These are phyloP conservation scores for Emergomyces pasteurianus DNA, from an alignment of 2,329 filamentous ascomycete genomes.

Conservation along the genomic window DNA sequence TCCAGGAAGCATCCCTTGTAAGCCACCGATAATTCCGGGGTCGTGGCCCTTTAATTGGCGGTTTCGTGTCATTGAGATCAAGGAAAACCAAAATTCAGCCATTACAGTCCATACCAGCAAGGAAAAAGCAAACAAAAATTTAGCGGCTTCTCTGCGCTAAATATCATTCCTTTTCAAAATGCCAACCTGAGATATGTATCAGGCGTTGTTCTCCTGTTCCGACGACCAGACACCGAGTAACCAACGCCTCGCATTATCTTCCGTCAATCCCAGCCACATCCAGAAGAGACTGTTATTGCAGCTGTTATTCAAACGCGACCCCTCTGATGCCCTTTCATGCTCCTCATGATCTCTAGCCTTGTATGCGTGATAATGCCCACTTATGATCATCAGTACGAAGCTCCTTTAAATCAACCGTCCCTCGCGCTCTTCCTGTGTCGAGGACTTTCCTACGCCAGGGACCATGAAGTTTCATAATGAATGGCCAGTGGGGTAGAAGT, in stretches of 20 bases:
- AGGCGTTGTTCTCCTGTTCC: not conserved
- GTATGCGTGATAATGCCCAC: not conserved
- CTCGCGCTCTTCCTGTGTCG: not conserved
- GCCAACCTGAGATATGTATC: too few relatives aligned
- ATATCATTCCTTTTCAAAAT: too few relatives aligned
- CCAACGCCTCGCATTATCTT: not conserved
- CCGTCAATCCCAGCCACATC: not conserved
- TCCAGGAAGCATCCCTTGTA: not conserved
- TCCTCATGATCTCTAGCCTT: not conserved
- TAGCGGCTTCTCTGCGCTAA: not conserved
- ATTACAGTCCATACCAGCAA: not conserved
- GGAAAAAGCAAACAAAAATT: not conserved
- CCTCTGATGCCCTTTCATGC: not conserved
- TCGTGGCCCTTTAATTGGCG: not conserved
- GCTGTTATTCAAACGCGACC: not conserved
- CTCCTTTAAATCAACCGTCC: not conserved
- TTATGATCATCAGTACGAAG: not conserved
- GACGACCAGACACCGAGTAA: not conserved
- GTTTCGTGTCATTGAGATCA: not conserved
- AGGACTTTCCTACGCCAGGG: not conserved
- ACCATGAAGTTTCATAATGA: conserved; percentile 1
- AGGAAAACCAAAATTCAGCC: not conserved
- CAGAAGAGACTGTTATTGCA: not conserved
- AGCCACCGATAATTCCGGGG: too few relatives aligned
- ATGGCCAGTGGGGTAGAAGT: conserved; percentile 1